Conservation (phyloP, 2,329 filamentous ascomycete genomes). For the Emericellopsis atlantica region DNA sequence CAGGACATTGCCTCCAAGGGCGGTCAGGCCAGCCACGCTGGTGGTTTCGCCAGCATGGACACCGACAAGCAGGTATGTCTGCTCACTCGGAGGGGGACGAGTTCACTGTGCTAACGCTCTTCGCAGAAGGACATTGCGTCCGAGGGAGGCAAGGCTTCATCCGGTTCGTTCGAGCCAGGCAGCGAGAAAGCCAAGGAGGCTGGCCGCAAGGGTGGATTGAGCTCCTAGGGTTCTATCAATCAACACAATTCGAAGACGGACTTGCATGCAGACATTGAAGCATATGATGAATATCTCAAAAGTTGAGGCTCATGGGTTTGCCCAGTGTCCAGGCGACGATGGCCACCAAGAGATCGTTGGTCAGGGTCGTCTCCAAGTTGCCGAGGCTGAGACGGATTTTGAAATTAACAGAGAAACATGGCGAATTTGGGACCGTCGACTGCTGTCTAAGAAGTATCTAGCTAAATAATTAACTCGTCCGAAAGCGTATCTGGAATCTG, state of each 20-base stretch:
- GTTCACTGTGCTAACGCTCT: too few relatives aligned
- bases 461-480: too few relatives aligned
- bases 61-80: conserved; percentile 23
- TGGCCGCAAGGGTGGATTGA: conserved; percentile 36
- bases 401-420: too few relatives aligned
- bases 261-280: conserved; percentile 43
- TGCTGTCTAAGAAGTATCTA: too few relatives aligned
- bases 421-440: too few relatives aligned
- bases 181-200: conserved; percentile 38
- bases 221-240: conserved; percentile 2
- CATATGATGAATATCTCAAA: conserved; percentile 70
- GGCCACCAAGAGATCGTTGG: conserved; percentile 62
- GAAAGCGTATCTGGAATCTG: too few relatives aligned
- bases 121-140: conserved; percentile 39
- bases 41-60: conserved; percentile 27
- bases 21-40: conserved; percentile 21
- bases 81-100: too few relatives aligned
- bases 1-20: conserved; percentile 27
- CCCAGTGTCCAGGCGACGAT: conserved; percentile 57
- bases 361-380: conserved; percentile 62
- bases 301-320: conserved; percentile 54
- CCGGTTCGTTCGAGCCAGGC: conserved; percentile 40
- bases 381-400: too few relatives aligned
- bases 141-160: conserved; percentile 37
- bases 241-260: conserved; percentile 55